phyloP scores from a whole-genome alignment of 352 stramenopile genomes.

The Aphanomyces stellatus region DNA sequence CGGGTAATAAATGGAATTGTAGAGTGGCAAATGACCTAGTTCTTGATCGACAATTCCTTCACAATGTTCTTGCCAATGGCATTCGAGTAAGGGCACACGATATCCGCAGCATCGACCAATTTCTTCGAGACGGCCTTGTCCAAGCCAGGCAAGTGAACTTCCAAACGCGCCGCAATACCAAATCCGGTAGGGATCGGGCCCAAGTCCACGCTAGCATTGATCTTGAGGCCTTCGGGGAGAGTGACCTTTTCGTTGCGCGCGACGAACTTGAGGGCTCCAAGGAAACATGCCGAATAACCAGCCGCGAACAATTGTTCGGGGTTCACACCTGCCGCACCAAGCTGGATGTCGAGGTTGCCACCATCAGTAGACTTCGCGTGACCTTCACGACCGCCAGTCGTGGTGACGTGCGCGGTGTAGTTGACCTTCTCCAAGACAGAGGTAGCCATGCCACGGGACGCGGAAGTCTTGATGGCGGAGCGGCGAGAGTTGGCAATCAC shows the following conservation, averaged over 20 bases:
- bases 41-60: not conserved
- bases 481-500: not conserved
- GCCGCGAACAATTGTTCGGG: slow-evolving; percentile 7
- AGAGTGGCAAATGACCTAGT: no score
- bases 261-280: not conserved
- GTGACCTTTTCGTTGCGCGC: not conserved
- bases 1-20: no score
- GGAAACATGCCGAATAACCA: slow-evolving; percentile 1
- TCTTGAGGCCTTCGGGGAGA: not conserved
- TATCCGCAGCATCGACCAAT: not conserved
- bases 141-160: not conserved
- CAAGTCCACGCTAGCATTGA: not conserved
- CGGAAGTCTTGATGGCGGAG: not conserved
- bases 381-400: slow-evolving; percentile 2
- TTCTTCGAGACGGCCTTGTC: not conserved
- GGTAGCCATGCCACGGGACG: not conserved
- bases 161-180: not conserved
- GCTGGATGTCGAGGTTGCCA: not conserved
- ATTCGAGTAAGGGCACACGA: slow-evolving; percentile 7
- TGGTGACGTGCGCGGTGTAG: not conserved
- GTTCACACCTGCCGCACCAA: not conserved
- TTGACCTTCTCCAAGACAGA: not conserved
- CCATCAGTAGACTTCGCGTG: slow-evolving; percentile 1
- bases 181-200: not conserved
- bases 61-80: slow-evolving; percentile 3